These are phyloP conservation scores for Fomitopsis pulvina DNA, from an alignment of 768 basidiomycete species.

Conservation along the genomic window DNA sequence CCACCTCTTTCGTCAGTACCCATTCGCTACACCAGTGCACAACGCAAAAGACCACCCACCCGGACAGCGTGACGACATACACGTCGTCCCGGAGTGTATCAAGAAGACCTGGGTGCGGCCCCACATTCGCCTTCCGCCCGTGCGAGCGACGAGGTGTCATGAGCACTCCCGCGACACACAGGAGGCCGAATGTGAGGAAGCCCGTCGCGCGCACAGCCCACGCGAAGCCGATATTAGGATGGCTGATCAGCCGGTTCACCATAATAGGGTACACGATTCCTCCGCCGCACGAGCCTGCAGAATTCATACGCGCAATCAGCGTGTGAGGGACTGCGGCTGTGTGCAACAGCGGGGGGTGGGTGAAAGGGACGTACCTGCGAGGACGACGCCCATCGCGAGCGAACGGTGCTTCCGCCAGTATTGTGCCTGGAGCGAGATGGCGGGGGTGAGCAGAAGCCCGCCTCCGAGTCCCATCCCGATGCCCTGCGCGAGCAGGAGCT, in stretches of 20 bases:
- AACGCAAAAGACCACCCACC: constrained; percentile 1
- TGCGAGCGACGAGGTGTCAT: constrained; percentile 10
- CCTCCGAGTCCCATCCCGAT: constrained; percentile 44
- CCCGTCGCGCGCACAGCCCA: constrained; percentile 32
- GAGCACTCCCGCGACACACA: constrained; percentile 10
- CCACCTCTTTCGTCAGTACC: too few relatives aligned
- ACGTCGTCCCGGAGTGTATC: constrained; percentile 6
- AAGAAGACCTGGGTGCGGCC: background rate
- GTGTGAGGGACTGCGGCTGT: background rate
- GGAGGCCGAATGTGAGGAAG: constrained; percentile 15
- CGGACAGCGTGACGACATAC: constrained; percentile 7
- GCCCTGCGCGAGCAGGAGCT: constrained; percentile 47
- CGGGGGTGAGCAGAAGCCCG: constrained; percentile 40
- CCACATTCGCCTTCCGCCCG: background rate
- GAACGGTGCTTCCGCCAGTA: constrained; percentile 35
- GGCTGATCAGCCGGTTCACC: constrained; percentile 23
- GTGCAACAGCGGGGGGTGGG: too few relatives aligned
- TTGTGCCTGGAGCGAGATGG: constrained; percentile 37
- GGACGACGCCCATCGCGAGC: constrained; percentile 28
- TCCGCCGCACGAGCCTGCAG: constrained; percentile 18
- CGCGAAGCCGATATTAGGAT: constrained; percentile 29
- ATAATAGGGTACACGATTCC: constrained; percentile 31
- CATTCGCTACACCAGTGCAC: background rate
- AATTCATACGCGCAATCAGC: too few relatives aligned
- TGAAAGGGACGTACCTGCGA: constrained; percentile 24